Percentiles rank a stretch among this genome's conserved stretches.
phyloP scores from a whole-genome alignment of 1,139 yeast genomes.

The Taphrina deformans region DNA sequence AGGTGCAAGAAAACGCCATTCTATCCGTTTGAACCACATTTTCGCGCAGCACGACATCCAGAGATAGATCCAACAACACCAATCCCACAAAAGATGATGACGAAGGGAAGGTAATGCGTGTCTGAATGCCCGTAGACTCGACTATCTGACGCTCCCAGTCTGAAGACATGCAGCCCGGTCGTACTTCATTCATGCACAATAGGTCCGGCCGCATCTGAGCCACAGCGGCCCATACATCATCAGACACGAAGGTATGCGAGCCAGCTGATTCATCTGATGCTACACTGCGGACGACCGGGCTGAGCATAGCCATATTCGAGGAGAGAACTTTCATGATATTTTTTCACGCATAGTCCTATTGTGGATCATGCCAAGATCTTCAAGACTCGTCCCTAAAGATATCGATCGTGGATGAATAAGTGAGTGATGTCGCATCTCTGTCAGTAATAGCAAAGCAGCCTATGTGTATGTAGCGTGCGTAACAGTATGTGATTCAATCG shows the following conservation, averaged over 20 bases:
- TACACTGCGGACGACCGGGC: background rate
- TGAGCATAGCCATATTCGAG: slow-evolving; percentile 1
- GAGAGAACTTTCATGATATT: background rate
- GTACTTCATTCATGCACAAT: slow-evolving; percentile 1
- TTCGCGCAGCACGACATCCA: background rate
- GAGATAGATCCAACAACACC: background rate
- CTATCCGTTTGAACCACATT: slow-evolving; percentile 1
- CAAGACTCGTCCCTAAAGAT: too few relatives aligned
- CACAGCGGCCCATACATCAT: background rate
- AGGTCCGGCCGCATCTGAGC: background rate
- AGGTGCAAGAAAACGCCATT: background rate
- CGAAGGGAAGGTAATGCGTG: background rate
- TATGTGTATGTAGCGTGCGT: too few relatives aligned
- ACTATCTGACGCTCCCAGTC: background rate
- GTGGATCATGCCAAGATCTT: too few relatives aligned
- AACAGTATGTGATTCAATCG: too few relatives aligned
- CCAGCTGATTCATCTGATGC: background rate
- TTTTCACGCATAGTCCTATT: too few relatives aligned
- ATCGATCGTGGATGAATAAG: too few relatives aligned
- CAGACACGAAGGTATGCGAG: background rate
- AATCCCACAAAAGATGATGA: slow-evolving; percentile 6
- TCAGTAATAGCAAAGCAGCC: too few relatives aligned
- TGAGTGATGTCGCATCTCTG: too few relatives aligned
- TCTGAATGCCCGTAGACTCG: background rate
- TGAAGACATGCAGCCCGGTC: background rate